phyloP scores from a whole-genome alignment of 2,329 filamentous ascomycete genomes.

The Cladosporium sp. region DNA sequence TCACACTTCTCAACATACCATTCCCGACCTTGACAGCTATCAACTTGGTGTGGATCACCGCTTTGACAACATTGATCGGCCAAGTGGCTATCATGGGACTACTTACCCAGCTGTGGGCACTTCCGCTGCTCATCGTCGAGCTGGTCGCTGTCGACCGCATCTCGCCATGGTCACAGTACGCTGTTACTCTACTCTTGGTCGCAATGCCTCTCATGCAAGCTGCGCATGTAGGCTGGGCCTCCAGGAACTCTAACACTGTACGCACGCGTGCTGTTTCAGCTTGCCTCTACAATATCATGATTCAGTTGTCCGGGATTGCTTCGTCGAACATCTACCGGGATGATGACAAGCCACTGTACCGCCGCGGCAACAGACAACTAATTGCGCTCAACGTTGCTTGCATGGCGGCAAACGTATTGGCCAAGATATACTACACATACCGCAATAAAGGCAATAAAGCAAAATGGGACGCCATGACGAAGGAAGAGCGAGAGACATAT shows the following conservation, averaged over 20 bases:
- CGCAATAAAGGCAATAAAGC: slow-evolving; percentile 32
- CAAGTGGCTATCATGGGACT: slow-evolving; percentile 46
- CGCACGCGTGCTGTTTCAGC: slow-evolving; percentile 39
- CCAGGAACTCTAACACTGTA: slow-evolving; percentile 38
- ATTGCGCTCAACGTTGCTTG: background rate
- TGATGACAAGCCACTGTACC: background rate
- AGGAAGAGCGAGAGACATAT: slow-evolving; percentile 47
- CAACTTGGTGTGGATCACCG: background rate
- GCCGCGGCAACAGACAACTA: background rate
- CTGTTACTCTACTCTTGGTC: slow-evolving; percentile 34
- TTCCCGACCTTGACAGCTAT: slow-evolving; percentile 11
- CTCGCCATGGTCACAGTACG: slow-evolving; percentile 35
- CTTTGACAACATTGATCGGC: slow-evolving; percentile 30
- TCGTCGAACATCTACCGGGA: slow-evolving; percentile 43
- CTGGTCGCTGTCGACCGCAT: slow-evolving; percentile 39
- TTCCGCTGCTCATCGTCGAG: slow-evolving; percentile 54
- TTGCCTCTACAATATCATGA: slow-evolving; percentile 36
- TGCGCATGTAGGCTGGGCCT: slow-evolving; percentile 39
- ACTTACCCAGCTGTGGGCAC: slow-evolving; percentile 53
- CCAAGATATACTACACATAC: slow-evolving; percentile 18
- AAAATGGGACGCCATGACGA: slow-evolving; percentile 46
- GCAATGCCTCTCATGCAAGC: slow-evolving; percentile 40
- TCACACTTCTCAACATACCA: slow-evolving; percentile 61
- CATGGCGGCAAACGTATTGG: background rate
- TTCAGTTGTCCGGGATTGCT: slow-evolving; percentile 43